These are phyloP conservation scores for Dalbergia cochinchinensis DNA, from an alignment of 306 rosid genomes.

Conservation along the genomic window DNA sequence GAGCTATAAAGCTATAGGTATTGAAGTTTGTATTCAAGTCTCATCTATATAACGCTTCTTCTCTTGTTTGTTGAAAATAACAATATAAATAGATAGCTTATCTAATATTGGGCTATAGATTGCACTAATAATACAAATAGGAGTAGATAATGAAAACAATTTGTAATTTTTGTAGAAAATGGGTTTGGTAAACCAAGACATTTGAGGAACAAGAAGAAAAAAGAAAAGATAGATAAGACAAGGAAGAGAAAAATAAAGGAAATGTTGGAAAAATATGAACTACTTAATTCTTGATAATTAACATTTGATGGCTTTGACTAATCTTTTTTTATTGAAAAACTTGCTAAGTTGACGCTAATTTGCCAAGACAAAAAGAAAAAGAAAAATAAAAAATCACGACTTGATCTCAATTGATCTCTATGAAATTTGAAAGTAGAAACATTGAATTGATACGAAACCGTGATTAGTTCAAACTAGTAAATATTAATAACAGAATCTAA, in stretches of 20 bases:
- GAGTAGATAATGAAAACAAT: slow-evolving; percentile 18
- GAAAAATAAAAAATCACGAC: not conserved
- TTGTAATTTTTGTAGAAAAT: slow-evolving; percentile 32
- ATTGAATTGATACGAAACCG: slow-evolving; percentile 32
- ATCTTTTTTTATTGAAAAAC: not conserved
- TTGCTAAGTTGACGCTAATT: slow-evolving; percentile 5
- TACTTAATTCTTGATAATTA: slow-evolving; percentile 33
- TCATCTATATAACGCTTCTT: not conserved
- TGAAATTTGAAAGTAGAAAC: slow-evolving; percentile 8
- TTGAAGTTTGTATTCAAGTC: slow-evolving; percentile 14
- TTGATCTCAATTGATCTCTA: slow-evolving; percentile 34
- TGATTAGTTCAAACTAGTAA: slow-evolving; percentile 15
- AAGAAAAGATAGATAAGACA: not conserved
- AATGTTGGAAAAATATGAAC: slow-evolving; percentile 12
- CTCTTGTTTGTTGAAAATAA: slow-evolving; percentile 28
- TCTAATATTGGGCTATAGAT: slow-evolving; percentile 17
- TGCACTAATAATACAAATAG: not conserved
- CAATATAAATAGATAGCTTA: slow-evolving; percentile 32
- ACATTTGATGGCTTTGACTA: slow-evolving; percentile 20
- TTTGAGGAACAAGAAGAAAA: not conserved
- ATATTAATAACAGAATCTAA: not conserved
- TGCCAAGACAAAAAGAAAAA: not conserved
- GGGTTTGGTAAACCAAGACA: not conserved
- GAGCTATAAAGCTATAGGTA: slow-evolving; percentile 90
- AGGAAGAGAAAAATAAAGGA: slow-evolving; percentile 6